Percentiles rank a stretch among this genome's conserved stretches.
These are phyloP conservation scores for Teratosphaeria epicoccoides DNA, from an alignment of 2,329 filamentous ascomycete species.

Conservation along the genomic window DNA sequence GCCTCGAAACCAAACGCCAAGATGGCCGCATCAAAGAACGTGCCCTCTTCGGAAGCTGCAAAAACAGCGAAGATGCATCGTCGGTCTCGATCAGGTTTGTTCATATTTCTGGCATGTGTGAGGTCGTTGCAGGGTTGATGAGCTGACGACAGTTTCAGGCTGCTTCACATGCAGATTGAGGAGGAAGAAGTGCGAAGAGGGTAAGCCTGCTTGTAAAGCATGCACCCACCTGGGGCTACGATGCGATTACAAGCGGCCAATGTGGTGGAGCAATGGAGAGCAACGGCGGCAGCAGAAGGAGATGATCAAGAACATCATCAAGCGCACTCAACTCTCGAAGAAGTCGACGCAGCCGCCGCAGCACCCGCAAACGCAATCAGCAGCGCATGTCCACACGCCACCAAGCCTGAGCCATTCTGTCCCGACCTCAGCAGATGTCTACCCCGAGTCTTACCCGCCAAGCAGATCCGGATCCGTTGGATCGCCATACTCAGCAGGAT, in stretches of 20 bases:
- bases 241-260: conserved; percentile 93
- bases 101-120: conserved; percentile 26
- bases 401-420: conserved; percentile 72
- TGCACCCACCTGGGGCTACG: conserved; percentile 64
- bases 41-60: conserved; percentile 37
- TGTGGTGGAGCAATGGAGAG: conserved; percentile 96
- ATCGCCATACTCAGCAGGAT: conserved; percentile 59
- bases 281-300: conserved; percentile 81
- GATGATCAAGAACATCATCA: conserved; percentile 93
- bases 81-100: conserved; percentile 85
- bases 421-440: conserved; percentile 63
- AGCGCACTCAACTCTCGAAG: conserved; percentile 87
- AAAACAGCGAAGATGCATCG: conserved; percentile 72
- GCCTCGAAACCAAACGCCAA: conserved; percentile 32
- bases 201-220: conserved; percentile 52
- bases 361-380: conserved; percentile 24
- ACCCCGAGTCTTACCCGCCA: conserved; percentile 61
- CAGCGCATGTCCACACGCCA: conserved; percentile 50
- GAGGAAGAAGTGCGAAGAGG: conserved; percentile 61
- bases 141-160: conserved; percentile 37
- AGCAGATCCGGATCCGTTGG: conserved; percentile 69
- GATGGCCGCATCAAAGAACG: conserved; percentile 39
- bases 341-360: conserved; percentile 50
- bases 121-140: conserved; percentile 13
- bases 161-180: conserved; percentile 59